Conservation (phyloP, 2,329 filamentous ascomycete genomes). For the Alternaria longipes region DNA sequence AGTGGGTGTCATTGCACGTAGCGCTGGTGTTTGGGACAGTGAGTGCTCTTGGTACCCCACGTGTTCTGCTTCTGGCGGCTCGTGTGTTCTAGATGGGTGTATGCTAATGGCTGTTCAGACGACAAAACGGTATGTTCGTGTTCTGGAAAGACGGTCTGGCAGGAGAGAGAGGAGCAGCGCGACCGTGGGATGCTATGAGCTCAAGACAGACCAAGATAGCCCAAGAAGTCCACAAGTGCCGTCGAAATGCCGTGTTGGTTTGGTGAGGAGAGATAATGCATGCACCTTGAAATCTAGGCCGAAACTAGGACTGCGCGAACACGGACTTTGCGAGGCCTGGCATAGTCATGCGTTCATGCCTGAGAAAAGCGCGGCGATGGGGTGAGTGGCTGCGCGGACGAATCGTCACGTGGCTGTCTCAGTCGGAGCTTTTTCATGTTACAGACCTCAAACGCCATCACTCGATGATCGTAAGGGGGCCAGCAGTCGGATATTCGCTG, state of each 20-base stretch:
- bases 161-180: conserved; percentile 91
- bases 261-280: conserved; percentile 25
- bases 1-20: conserved; percentile 92
- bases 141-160: conserved; percentile 97
- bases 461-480: conserved; percentile 27
- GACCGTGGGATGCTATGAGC: conserved; percentile 86
- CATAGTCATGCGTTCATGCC: conserved; percentile 50
- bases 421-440: conserved; percentile 46
- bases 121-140: conserved; percentile 98
- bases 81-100: neutral
- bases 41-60: conserved; percentile 24
- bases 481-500: conserved; percentile 16
- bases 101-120: conserved; percentile 52
- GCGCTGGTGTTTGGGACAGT: conserved; percentile 93
- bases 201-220: conserved; percentile 25
- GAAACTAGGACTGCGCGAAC: conserved; percentile 46
- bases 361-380: conserved; percentile 25
- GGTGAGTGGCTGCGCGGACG: conserved; percentile 31
- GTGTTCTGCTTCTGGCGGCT: neutral
- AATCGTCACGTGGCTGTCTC: conserved; percentile 50
- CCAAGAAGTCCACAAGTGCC: conserved; percentile 28
- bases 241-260: conserved; percentile 27
- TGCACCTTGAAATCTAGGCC: conserved; percentile 44
- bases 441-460: conserved; percentile 50
- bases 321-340: conserved; percentile 39